These are phyloP conservation scores for Cinnamomum chago DNA, from an alignment of 164 flowering plant genomes.

Conservation along the genomic window DNA sequence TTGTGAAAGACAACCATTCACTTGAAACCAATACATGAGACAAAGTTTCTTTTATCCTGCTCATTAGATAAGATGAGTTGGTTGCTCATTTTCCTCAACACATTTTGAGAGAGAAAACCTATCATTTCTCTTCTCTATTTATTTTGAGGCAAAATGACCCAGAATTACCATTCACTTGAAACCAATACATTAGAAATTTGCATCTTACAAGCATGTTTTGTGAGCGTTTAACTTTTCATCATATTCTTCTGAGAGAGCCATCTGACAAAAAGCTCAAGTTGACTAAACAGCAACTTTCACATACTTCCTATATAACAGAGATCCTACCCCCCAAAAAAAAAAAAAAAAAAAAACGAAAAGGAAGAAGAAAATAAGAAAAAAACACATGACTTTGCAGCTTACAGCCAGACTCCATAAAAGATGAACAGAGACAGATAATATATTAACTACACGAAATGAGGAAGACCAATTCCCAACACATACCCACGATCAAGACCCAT, in stretches of 20 bases:
- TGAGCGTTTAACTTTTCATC: not conserved
- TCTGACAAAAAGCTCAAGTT: not conserved
- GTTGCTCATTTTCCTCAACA: no score
- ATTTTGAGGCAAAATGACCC: no score
- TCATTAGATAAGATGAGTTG: no score
- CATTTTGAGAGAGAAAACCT: no score
- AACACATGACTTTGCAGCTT: not conserved
- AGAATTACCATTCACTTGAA: not conserved
- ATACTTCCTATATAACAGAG: not conserved
- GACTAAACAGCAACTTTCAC: not conserved
- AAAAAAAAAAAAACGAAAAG: no score
- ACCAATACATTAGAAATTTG: not conserved
- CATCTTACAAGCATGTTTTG: not conserved
- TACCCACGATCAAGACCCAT: not conserved
- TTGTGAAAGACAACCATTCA: not conserved
- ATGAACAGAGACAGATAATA: not conserved
- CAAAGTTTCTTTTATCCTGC: no score
- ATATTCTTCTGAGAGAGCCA: not conserved
- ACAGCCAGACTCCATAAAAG: no score
- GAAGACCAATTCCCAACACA: not conserved
- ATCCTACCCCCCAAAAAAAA: not conserved
- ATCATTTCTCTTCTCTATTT: no score
- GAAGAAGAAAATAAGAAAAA: no score
- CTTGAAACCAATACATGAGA: not conserved
- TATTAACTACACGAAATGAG: not conserved